phyloP scores from a whole-genome alignment of 2,329 filamentous ascomycete species.

The Fusarium newnesense region DNA sequence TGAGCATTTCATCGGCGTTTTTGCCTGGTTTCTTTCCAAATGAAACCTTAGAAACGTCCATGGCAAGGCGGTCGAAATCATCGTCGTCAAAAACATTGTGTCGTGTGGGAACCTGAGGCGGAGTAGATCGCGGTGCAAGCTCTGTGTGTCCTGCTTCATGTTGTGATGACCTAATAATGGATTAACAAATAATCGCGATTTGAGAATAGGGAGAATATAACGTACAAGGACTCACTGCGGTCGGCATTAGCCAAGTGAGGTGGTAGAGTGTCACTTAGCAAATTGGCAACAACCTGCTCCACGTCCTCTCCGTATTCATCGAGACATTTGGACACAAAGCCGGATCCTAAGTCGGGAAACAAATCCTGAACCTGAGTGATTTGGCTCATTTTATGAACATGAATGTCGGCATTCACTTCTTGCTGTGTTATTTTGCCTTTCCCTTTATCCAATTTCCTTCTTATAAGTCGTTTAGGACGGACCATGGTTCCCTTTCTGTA shows the following conservation, averaged over 20 bases:
- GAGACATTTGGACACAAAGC: slow-evolving; percentile 81
- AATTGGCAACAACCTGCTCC: slow-evolving; percentile 82
- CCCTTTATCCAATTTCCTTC: slow-evolving; percentile 72
- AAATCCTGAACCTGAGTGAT: slow-evolving; percentile 93
- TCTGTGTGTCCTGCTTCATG: slow-evolving; percentile 45
- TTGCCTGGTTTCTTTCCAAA: slow-evolving; percentile 76
- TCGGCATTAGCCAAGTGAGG: slow-evolving; percentile 72
- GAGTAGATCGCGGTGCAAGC: slow-evolving; percentile 70
- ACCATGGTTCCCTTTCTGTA: slow-evolving; percentile 68
- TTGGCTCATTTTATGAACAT: slow-evolving; percentile 84
- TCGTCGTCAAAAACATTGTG: slow-evolving; percentile 85
- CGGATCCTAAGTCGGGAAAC: slow-evolving; percentile 87
- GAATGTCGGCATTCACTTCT: slow-evolving; percentile 62
- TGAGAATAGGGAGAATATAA: slow-evolving; percentile 20
- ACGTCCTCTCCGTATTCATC: slow-evolving; percentile 82
- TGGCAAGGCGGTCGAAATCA: slow-evolving; percentile 76
- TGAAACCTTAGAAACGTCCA: slow-evolving; percentile 75
- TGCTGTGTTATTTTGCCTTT: slow-evolving; percentile 61
- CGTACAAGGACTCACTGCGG: slow-evolving; percentile 70
- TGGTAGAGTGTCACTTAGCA: slow-evolving; percentile 82
- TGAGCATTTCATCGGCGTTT: slow-evolving; percentile 78
- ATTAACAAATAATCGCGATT: slow-evolving; percentile 12
- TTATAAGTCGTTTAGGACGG: slow-evolving; percentile 62
- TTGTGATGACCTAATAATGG: slow-evolving; percentile 45
- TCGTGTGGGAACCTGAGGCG: slow-evolving; percentile 65